phyloP scores from a whole-genome alignment of 2,329 filamentous ascomycete genomes.

The Raffaelea ambrosiae region DNA sequence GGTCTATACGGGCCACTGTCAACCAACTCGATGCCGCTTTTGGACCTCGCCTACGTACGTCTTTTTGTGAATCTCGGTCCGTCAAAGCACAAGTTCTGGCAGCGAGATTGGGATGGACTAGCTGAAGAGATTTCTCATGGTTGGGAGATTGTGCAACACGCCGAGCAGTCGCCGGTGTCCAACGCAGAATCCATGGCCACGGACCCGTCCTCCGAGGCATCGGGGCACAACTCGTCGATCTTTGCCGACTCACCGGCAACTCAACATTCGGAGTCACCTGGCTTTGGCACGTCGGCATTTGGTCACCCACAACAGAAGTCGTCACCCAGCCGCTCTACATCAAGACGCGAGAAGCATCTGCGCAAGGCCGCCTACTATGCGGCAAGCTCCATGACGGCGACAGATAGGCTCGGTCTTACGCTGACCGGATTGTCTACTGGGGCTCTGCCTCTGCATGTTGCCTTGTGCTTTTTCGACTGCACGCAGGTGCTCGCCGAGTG shows the following conservation, averaged over 20 bases:
- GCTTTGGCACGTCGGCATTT: constrained; percentile 24
- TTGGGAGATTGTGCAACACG: constrained; percentile 65
- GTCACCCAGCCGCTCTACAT: constrained; percentile 36
- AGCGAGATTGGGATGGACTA: constrained; percentile 87
- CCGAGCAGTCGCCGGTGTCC: constrained; percentile 51
- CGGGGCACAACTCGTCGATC: constrained; percentile 29
- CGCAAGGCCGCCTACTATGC: constrained; percentile 95
- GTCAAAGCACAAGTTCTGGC: constrained; percentile 90
- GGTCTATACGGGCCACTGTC: constrained; percentile 62
- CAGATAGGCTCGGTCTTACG: constrained; percentile 75
- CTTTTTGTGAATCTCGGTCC: constrained; percentile 89
- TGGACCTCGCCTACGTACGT: constrained; percentile 87
- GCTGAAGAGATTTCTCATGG: constrained; percentile 76
- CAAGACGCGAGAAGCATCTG: constrained; percentile 76
- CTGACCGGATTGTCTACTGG: constrained; percentile 77
- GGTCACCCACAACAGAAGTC: constrained; percentile 6
- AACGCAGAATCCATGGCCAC: constrained; percentile 33
- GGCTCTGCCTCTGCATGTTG: constrained; percentile 81
- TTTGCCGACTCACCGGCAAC: constrained; percentile 44
- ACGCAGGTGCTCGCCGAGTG: constrained; percentile 91
- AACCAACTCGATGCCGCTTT: constrained; percentile 80
- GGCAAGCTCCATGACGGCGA: constrained; percentile 81
- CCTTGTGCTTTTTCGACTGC: constrained; percentile 89
- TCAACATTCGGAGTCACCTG: constrained; percentile 41
- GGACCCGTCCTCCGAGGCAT: constrained; percentile 32